These are phyloP conservation scores for Nakaseomyces sp. DNA, from an alignment of 1,139 yeast species.

Conservation along the genomic window DNA sequence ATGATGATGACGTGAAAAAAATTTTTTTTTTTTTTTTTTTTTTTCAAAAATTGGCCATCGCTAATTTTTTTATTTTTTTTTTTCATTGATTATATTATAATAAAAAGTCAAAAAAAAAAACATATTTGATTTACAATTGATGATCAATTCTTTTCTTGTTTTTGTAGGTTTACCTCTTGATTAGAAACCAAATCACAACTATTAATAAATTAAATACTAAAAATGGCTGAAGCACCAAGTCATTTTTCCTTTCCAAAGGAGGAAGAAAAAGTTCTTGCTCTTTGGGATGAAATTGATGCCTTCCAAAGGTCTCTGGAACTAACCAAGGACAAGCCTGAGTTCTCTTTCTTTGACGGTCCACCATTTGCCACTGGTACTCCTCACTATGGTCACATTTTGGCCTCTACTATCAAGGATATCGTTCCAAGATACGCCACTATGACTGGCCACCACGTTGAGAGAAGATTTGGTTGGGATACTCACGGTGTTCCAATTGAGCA, in stretches of 20 bases:
- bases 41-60: background rate
- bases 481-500: conserved; percentile 98
- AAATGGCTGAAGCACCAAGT: conserved; percentile 5
- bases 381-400: conserved; percentile 94
- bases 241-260: conserved; percentile 64
- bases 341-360: conserved; percentile 96
- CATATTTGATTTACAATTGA: no score
- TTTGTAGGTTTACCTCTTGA: no score
- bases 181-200: background rate
- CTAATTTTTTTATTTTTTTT: no score
- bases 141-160: no score
- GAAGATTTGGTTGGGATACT: conserved; percentile 99
- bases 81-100: no score
- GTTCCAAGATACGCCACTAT: conserved; percentile 96
- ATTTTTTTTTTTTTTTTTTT: background rate
- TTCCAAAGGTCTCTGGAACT: conserved; percentile 79
- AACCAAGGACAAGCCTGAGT: conserved; percentile 77
- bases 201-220: background rate
- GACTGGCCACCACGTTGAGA: conserved; percentile 93
- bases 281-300: conserved; percentile 89
- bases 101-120: no score
- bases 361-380: conserved; percentile 99
- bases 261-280: conserved; percentile 69
- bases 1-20: background rate
- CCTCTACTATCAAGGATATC: conserved; percentile 93